Conservation (phyloP, 768 basidiomycete genomes). For the Boletus subcaerulescens region DNA sequence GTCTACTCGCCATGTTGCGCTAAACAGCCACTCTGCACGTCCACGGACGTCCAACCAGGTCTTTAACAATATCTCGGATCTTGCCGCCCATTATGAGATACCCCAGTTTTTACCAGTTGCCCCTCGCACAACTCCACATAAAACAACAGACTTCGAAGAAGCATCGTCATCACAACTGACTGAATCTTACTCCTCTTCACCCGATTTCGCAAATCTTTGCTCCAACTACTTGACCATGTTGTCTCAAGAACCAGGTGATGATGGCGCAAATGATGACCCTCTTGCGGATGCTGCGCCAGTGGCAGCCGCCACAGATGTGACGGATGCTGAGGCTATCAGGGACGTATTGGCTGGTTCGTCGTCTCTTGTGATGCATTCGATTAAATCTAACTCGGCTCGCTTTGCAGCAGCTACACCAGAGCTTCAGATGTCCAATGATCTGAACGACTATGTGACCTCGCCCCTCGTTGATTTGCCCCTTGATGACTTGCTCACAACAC, state of each 20-base stretch:
- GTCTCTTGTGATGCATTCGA: neutral
- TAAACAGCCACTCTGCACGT: conserved; percentile 56
- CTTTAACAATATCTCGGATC: conserved; percentile 62
- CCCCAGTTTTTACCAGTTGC: conserved; percentile 67
- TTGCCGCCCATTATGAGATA: conserved; percentile 77
- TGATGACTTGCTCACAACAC: conserved; percentile 44
- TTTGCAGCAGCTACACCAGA: conserved; percentile 35
- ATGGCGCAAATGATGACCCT: conserved; percentile 35
- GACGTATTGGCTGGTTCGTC: conserved; percentile 39
- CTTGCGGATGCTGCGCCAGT: conserved; percentile 26
- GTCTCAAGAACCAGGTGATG: conserved; percentile 44
- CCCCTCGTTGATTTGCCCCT: conserved; percentile 45
- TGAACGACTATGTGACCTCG: conserved; percentile 45
- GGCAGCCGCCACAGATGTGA: conserved; percentile 18
- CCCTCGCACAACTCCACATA: conserved; percentile 55
- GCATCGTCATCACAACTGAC: conserved; percentile 24
- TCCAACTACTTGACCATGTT: conserved; percentile 72
- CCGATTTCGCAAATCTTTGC: conserved; percentile 47
- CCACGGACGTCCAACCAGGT: conserved; percentile 65
- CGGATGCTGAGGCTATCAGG: conserved; percentile 33
- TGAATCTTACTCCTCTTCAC: conserved; percentile 22
- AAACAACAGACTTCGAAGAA: conserved; percentile 36
- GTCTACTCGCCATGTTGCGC: conserved; percentile 51
- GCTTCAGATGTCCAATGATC: conserved; percentile 34
- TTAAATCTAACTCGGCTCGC: neutral